Conservation (phyloP, 345 rosid species). For the Citrus maxima region DNA sequence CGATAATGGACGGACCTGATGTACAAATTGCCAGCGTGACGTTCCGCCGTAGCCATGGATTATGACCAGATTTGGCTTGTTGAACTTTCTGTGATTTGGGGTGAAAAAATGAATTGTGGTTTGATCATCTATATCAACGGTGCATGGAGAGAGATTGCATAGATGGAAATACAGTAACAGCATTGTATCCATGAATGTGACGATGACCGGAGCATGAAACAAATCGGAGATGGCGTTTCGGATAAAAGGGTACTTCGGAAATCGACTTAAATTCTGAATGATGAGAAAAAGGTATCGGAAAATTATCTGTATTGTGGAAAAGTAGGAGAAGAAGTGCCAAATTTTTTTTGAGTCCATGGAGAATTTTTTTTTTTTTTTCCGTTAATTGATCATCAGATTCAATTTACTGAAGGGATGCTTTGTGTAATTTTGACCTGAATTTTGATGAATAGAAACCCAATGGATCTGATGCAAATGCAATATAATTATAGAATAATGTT, state of each 20-base stretch:
- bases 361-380: too few species aligned
- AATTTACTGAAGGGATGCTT: too few species aligned
- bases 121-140: slow-evolving; percentile 52
- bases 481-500: neutral
- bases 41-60: slow-evolving; percentile 76
- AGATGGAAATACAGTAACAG: slow-evolving; percentile 44
- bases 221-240: neutral
- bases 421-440: neutral
- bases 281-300: neutral
- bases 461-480: neutral
- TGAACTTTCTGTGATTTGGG: slow-evolving; percentile 40
- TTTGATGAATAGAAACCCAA: neutral
- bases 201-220: slow-evolving; percentile 23
- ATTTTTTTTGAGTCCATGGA: neutral
- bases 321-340: neutral
- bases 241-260: neutral
- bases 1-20: slow-evolving; percentile 51
- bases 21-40: slow-evolving; percentile 65
- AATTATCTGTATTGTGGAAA: neutral
- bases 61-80: slow-evolving; percentile 46
- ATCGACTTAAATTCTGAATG: neutral
- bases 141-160: slow-evolving; percentile 51
- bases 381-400: too few species aligned
- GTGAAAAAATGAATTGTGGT: slow-evolving; percentile 69
- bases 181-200: slow-evolving; percentile 33